Conservation (phyloP, 2,329 filamentous ascomycete species). For the Xylariales sp. region DNA sequence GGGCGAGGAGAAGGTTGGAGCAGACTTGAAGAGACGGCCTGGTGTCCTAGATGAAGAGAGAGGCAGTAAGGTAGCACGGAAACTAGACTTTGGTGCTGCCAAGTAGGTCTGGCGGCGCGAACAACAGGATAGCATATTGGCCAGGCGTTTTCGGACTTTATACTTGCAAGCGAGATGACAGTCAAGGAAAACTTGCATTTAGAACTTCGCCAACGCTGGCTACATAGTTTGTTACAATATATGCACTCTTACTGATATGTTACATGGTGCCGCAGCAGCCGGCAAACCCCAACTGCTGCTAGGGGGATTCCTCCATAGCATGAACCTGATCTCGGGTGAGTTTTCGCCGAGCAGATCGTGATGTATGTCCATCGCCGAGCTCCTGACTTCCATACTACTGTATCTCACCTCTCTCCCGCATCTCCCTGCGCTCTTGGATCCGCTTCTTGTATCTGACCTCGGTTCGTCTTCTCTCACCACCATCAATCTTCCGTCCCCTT, state of each 20-base stretch:
- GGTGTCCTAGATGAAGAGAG: constrained; percentile 67
- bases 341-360: too few species aligned
- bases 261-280: too few species aligned
- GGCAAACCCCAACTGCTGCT: too few species aligned
- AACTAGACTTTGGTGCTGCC: constrained; percentile 67
- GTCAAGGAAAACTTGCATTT: not conserved
- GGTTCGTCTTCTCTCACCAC: constrained; percentile 84
- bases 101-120: constrained; percentile 23
- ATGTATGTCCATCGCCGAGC: too few species aligned
- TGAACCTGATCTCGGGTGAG: too few species aligned
- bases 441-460: constrained; percentile 84
- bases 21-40: constrained; percentile 73
- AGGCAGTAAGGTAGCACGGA: constrained; percentile 73
- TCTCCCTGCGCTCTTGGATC: constrained; percentile 71
- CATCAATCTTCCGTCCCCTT: constrained; percentile 87
- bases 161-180: not conserved
- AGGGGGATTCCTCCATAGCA: too few species aligned
- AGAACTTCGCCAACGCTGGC: not conserved
- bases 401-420: constrained; percentile 31
- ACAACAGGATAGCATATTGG: constrained; percentile 11
- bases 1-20: constrained; percentile 70
- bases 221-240: too few species aligned
- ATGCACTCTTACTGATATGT: too few species aligned
- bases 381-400: too few species aligned
- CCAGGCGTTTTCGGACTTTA: constrained; percentile 15